A percentile compares a stretch with the other conserved stretches of the same genome.
Conservation (phyloP, 768 basidiomycete species). For the Trametes punicea region DNA sequence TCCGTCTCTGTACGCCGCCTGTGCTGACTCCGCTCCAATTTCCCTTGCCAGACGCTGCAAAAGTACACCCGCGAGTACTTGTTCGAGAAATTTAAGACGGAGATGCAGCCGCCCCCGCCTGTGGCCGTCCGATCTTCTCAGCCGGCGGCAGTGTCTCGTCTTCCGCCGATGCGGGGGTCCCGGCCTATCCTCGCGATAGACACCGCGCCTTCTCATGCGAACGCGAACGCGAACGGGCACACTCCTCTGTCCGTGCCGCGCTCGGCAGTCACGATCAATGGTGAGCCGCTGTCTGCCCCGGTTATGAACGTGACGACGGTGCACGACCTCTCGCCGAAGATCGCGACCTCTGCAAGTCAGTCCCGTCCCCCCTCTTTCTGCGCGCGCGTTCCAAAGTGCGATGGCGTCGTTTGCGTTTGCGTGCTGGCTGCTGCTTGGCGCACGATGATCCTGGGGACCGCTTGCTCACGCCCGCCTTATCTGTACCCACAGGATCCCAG, state of each 20-base stretch:
- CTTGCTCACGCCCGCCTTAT: conserved; percentile 18
- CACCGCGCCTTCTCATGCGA: conserved; percentile 47
- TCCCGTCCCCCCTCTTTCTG: conserved; percentile 15
- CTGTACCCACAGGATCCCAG: conserved; percentile 44
- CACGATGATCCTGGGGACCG: conserved; percentile 9
- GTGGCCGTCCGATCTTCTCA: conserved; percentile 23
- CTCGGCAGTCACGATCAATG: conserved; percentile 29
- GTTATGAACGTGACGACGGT: conserved; percentile 7
- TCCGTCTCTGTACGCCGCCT: not conserved
- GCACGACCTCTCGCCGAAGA: conserved; percentile 30
- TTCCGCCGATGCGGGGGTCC: conserved; percentile 36
- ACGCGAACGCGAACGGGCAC: conserved; percentile 41
- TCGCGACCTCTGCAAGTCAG: conserved; percentile 39
- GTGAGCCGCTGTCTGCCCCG: conserved; percentile 16
- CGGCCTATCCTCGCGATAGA: conserved; percentile 63
- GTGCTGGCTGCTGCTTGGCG: not conserved
- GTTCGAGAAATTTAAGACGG: conserved; percentile 61
- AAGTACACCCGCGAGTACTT: conserved; percentile 83
- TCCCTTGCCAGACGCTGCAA: conserved; percentile 63
- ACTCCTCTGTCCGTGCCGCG: conserved; percentile 35
- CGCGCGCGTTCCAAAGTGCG: not conserved
- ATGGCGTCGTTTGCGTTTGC: conserved; percentile 3
- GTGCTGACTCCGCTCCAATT: not conserved
- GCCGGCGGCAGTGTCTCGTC: conserved; percentile 20
- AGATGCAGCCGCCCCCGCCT: conserved; percentile 22